Evolutionary conservation across 1,139 yeast genomes (phyloP), one percentile per base, ranked within the genome.

Genomic region (Groenewaldozyma auringiensis): DNA sequence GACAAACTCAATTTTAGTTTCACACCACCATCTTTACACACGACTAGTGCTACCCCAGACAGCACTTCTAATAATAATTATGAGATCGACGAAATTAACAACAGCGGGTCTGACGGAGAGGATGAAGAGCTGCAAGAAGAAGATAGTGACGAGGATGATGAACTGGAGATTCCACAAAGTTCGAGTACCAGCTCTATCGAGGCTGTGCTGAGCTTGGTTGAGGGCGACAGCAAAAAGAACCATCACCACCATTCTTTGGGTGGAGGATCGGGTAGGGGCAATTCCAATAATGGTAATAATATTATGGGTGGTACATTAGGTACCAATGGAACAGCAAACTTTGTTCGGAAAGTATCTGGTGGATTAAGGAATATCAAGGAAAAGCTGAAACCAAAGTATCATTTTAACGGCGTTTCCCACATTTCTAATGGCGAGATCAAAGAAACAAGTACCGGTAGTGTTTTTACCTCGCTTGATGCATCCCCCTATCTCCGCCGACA

Each of bases 261-360:
- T 25, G 29, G 29, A 6, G 29, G 29, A 6, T 8, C 6, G 29
- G 29, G 9, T 6, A 25, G 11, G 3, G 38, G 20, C 13, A 21
- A 14, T 25, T 13, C 32, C 21, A 38, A 14, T 17, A 22, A n/a
- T 13, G 27, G 13, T 3, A 4, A 22, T 14, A 33, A 13, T 27
- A 33, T 17, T 33, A 17, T 6, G 4, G 13, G 18, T 33, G 18
- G 18, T 17, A 17, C 36, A 33, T 17, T 14, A 14, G 31, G 22
- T 16, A 22, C 25, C 14, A 20, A 47, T 11, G 41, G 45, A 6
- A 43, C 50, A 13, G 43, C 50, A 0, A 34, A 45, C 37, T 42
- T 53, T 39, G 49, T 51, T 32, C 43, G 52, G 14, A 51, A 51
- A 38, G 43, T 52, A 4, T 48, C 53, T 16, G 50, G 53, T 16